Evolutionary conservation across 306 rosid species (phyloP), one percentile per base, ranked within the genome.

Genomic region (Prunus mongolica): DNA sequence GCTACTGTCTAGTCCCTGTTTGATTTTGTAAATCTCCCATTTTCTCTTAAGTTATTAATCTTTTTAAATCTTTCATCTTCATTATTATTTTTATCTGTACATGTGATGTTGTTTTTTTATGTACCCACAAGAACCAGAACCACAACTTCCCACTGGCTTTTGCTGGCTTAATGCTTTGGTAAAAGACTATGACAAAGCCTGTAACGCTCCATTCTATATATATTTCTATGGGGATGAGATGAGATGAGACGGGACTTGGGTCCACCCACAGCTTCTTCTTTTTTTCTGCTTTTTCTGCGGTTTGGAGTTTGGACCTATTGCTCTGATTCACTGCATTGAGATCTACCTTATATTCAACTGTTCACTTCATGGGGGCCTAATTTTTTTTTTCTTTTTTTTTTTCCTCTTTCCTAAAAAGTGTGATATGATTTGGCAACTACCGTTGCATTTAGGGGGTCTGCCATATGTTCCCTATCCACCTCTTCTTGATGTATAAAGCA

Each of bases 181-280:
- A 34, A 65, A 28, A 34, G 25, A 64, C 15, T 18, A 18, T 5
- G 30, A 30, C 12, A 50, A 74, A 74, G 73, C 78, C 76, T 76
- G 81, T 69, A 86, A 84, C 90, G 87, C 87, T 84, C 87, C 80
- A 76, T 78, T 86, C 81, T 50, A 28, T 63, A 32, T 32, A 7
- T 8, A 28, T 3, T 14, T 24, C 65, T 5, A 16, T n/a, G 78
- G 80, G 14, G 78, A 71, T 18, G 56, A 16, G 67, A 62, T 64
- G 49, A 38, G 69, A 65, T 44, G 67, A 11, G 69, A 20, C 11
- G 62, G 62, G 62, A 1, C 25, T 8, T 18, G 83, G 87, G 75
- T 64, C 87, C 91, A 80, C 82, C 47, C 71, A 54, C 71, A 54
- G 22, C 45, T n/a, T 34, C 19, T 19, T 12, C 11, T 2, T 1